phyloP scores from a whole-genome alignment of 2,329 filamentous ascomycete species.

The Penicillium hesseltinei region DNA sequence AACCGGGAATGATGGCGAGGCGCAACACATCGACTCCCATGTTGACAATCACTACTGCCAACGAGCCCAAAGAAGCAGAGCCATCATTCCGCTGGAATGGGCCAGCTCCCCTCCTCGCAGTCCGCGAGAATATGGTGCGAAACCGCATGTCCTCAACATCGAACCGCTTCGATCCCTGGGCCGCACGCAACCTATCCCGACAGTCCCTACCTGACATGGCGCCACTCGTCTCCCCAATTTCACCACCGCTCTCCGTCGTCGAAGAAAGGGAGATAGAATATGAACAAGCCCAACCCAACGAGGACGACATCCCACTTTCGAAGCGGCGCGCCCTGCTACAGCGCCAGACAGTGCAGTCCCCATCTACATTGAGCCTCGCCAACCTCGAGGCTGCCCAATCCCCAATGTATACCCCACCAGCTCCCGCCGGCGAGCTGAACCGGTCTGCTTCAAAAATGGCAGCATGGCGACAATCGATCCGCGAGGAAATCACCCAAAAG shows the following conservation, averaged over 20 bases:
- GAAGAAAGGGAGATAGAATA: conserved; percentile 24
- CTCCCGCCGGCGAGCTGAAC: conserved; percentile 10
- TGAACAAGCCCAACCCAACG: conserved; percentile 28
- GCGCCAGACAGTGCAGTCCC: conserved; percentile 48
- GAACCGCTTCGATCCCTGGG: conserved; percentile 32
- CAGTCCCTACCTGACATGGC: conserved; percentile 24
- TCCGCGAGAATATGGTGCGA: conserved; percentile 53
- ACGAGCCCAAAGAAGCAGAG: conserved; percentile 15
- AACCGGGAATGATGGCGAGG: neutral
- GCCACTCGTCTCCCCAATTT: conserved; percentile 18
- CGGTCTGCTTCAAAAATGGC: conserved; percentile 58
- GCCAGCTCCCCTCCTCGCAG: conserved; percentile 51
- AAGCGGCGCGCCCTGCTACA: conserved; percentile 62
- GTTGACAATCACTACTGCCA: conserved; percentile 18
- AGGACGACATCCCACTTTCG: conserved; percentile 70
- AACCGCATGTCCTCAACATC: conserved; percentile 40
- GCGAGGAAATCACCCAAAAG: conserved; percentile 56
- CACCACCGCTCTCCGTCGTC: conserved; percentile 17
- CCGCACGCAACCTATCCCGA: conserved; percentile 28
- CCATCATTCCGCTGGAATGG: conserved; percentile 28
- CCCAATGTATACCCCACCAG: conserved; percentile 10
- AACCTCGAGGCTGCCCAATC: conserved; percentile 8
- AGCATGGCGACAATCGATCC: conserved; percentile 65
- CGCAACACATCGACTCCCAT: conserved; percentile 24
- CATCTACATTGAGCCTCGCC: conserved; percentile 54